A percentile compares a stretch with the other conserved stretches of the same genome.
Evolutionary conservation across 352 stramenopile genomes (phyloP).

Genomic region (Pythium periplocum): DNA sequence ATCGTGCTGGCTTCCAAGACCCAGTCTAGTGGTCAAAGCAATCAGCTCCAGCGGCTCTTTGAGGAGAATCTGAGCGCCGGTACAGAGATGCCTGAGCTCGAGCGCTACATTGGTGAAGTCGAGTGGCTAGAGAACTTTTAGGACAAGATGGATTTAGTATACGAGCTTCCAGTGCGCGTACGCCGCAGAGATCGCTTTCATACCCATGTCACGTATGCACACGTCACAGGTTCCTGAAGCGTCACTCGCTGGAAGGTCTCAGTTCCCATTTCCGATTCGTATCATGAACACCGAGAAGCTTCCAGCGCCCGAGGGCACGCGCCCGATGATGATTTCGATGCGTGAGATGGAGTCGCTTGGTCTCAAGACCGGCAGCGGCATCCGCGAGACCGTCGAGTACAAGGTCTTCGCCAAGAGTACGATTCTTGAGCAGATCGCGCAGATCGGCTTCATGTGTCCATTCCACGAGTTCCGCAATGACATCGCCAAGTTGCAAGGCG

Average conservation of each 20-base stretch:
- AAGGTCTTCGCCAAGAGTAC: slow-evolving; percentile 62
- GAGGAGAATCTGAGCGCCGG: slow-evolving; percentile 41
- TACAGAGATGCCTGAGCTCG: slow-evolving; percentile 54
- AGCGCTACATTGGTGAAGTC: slow-evolving; percentile 49
- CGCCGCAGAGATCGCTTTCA: background rate
- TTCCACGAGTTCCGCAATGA: slow-evolving; percentile 71
- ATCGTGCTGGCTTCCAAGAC: slow-evolving; percentile 73
- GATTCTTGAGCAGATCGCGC: slow-evolving; percentile 70
- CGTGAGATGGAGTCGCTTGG: slow-evolving; percentile 78
- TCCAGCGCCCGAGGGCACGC: slow-evolving; percentile 53
- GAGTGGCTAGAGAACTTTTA: slow-evolving; percentile 83
- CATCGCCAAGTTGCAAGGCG: slow-evolving; percentile 59
- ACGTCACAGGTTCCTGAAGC: background rate
- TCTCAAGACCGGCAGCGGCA: slow-evolving; percentile 71
- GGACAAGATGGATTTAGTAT: background rate
- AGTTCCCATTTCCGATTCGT: too few species aligned
- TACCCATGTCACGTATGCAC: background rate
- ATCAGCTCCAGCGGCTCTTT: slow-evolving; percentile 49
- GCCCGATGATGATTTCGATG: slow-evolving; percentile 84
- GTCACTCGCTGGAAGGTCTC: too few species aligned
- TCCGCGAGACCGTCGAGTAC: slow-evolving; percentile 70
- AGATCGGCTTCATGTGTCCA: slow-evolving; percentile 79
- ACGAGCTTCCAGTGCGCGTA: background rate
- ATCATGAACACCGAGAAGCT: slow-evolving; percentile 21
- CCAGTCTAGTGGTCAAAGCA: slow-evolving; percentile 30